Evolutionary conservation across 768 basidiomycete genomes (phyloP).

Genomic region (Tylopilus balloui): DNA sequence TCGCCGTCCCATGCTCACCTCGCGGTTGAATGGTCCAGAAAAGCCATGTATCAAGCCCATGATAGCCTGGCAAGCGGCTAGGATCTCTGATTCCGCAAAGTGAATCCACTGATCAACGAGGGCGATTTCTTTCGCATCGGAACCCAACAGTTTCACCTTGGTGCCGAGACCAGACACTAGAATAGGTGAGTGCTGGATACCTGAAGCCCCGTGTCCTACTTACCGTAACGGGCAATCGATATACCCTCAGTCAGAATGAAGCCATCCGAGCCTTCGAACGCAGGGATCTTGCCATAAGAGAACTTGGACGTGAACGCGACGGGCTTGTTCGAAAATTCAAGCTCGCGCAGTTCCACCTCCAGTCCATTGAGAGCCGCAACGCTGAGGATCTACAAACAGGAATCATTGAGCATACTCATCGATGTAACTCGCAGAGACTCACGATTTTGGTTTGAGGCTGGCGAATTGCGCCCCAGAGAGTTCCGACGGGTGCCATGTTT

Average conservation of each 20-base stretch:
- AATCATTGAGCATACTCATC: too few species aligned
- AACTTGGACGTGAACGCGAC: slow-evolving; percentile 13
- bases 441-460: slow-evolving; percentile 19
- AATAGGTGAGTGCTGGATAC: not conserved
- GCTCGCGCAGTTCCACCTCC: slow-evolving; percentile 8
- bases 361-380: slow-evolving; percentile 16
- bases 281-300: slow-evolving; percentile 16
- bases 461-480: slow-evolving; percentile 8
- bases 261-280: slow-evolving; percentile 18
- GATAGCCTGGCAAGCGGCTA: accelerated
- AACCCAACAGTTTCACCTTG: slow-evolving; percentile 12
- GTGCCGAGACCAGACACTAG: slow-evolving; percentile 4
- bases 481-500: slow-evolving; percentile 18
- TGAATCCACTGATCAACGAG: slow-evolving; percentile 22
- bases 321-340: slow-evolving; percentile 9
- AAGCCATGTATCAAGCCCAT: not conserved
- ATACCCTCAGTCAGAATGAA: slow-evolving; percentile 15
- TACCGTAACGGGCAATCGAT: slow-evolving; percentile 19
- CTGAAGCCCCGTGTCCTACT: not conserved
- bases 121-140: slow-evolving; percentile 3
- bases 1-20: slow-evolving; percentile 2
- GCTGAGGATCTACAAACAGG: slow-evolving; percentile 8
- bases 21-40: slow-evolving; percentile 1
- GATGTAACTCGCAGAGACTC: not conserved
- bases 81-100: slow-evolving; percentile 13